These are phyloP conservation scores for Fusarium napiforme DNA, from an alignment of 2,329 filamentous ascomycete genomes.

Conservation along the genomic window DNA sequence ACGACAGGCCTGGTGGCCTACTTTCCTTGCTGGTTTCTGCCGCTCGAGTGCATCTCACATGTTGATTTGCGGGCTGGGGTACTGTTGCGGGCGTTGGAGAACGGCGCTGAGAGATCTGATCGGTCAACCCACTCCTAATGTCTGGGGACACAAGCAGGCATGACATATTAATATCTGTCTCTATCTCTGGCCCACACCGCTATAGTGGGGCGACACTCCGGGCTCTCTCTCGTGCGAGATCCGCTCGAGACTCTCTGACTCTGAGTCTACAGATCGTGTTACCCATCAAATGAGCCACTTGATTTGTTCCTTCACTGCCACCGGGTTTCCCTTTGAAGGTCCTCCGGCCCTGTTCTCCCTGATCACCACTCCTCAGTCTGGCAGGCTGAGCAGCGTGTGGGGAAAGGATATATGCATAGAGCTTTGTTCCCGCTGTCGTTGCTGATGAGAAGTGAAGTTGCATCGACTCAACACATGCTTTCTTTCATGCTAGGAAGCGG, in stretches of 20 bases:
- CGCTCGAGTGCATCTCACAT: constrained; percentile 20
- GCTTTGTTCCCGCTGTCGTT: constrained; percentile 16
- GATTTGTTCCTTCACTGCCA: constrained; percentile 11
- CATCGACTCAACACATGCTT: constrained; percentile 15
- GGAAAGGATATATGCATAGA: constrained; percentile 18
- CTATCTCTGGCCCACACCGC: constrained; percentile 45
- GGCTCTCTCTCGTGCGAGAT: constrained; percentile 27
- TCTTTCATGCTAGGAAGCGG: constrained; percentile 27
- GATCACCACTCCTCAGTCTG: not conserved
- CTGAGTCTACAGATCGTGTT: constrained; percentile 9
- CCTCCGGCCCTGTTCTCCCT: constrained; percentile 19
- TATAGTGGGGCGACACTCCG: constrained; percentile 34
- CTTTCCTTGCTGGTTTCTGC: constrained; percentile 27
- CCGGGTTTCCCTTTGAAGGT: constrained; percentile 31
- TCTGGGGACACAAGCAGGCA: constrained; percentile 30
- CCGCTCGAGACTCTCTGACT: constrained; percentile 1
- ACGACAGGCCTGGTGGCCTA: constrained; percentile 18
- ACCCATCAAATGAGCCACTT: not conserved
- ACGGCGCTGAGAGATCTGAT: constrained; percentile 41
- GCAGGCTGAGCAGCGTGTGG: constrained; percentile 19
- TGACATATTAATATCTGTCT: constrained; percentile 48
- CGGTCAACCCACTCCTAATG: constrained; percentile 39
- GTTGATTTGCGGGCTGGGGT: constrained; percentile 34
- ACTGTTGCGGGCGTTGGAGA: constrained; percentile 40
- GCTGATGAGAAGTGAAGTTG: not conserved